These are phyloP conservation scores for Penicillium occitanis DNA, from an alignment of 2,329 filamentous ascomycete genomes.

Conservation along the genomic window DNA sequence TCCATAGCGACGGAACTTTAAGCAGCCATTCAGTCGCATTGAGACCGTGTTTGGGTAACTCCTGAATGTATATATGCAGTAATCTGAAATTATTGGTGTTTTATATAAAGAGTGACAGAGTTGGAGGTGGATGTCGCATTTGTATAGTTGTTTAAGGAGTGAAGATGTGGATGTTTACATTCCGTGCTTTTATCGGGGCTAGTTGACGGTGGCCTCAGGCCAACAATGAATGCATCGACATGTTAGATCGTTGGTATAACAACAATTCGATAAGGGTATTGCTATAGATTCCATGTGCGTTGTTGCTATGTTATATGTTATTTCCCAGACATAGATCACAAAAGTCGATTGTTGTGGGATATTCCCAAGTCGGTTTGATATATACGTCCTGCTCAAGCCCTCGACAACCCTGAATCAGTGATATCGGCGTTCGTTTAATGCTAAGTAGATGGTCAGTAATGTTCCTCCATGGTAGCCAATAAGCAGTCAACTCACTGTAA, in stretches of 20 bases:
- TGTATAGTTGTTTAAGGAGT: neutral
- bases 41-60: neutral
- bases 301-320: neutral
- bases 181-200: neutral
- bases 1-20: constrained; percentile 10
- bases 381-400: neutral
- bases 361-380: neutral
- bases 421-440: neutral
- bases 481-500: constrained; percentile 33
- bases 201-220: neutral
- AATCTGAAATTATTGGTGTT: neutral
- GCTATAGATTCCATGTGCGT: neutral
- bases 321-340: neutral
- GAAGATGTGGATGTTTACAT: neutral
- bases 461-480: neutral
- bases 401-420: neutral
- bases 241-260: neutral
- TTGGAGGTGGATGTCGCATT: neutral
- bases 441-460: neutral
- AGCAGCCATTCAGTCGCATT: neutral
- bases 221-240: neutral
- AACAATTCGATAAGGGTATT: no score
- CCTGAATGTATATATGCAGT: neutral
- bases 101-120: neutral
- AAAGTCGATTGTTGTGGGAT: neutral